phyloP scores from a whole-genome alignment of 202 grass and related monocot species.

The Digitaria exilis region DNA sequence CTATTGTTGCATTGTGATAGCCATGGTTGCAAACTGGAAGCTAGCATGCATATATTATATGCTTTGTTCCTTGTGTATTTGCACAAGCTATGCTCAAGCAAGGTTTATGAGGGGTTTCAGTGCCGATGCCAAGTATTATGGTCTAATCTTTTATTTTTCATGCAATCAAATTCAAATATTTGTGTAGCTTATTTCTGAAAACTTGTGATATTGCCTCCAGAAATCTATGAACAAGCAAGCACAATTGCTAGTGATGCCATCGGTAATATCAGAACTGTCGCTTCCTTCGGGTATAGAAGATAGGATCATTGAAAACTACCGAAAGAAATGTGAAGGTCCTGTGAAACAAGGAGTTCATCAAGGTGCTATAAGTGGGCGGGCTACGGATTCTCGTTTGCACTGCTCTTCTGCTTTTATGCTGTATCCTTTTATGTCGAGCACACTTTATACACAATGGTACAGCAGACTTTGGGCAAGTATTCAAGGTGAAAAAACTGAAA shows the following conservation, averaged over 20 bases:
- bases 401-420: conserved; percentile 73
- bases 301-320: conserved; percentile 60
- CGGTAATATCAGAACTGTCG: conserved; percentile 67
- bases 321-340: conserved; percentile 60
- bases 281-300: conserved; percentile 67
- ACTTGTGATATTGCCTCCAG: conserved; percentile 37
- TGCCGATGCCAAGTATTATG: conserved; percentile 69
- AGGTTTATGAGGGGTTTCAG: conserved; percentile 68
- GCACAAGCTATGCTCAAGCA: conserved; percentile 64
- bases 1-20: conserved; percentile 56
- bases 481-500: conserved; percentile 47
- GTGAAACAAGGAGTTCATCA: conserved; percentile 56
- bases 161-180: neutral
- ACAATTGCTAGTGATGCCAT: conserved; percentile 79
- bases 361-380: conserved; percentile 73
- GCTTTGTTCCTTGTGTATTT: conserved; percentile 60
- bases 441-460: conserved; percentile 53
- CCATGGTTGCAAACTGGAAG: conserved; percentile 76
- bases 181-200: neutral
- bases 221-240: conserved; percentile 87
- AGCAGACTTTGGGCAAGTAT: conserved; percentile 60
- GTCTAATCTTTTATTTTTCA: neutral
- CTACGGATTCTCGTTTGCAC: conserved; percentile 60
- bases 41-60: conserved; percentile 63
- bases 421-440: conserved; percentile 67